phyloP scores from a whole-genome alignment of 163 green algal species.

The Scenedesmus sp. region DNA sequence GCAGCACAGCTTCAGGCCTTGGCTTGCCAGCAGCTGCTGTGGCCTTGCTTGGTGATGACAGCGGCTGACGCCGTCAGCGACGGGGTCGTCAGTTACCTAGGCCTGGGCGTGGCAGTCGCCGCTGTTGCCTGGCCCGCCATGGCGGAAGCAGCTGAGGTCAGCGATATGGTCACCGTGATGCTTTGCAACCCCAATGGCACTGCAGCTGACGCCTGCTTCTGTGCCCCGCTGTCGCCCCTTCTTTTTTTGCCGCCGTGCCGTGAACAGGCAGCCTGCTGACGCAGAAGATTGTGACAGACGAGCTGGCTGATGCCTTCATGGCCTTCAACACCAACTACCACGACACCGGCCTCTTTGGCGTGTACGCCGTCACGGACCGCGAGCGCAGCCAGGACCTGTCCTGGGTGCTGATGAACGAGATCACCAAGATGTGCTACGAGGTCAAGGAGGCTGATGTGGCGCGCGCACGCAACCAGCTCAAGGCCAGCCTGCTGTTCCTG shows the following conservation, averaged over 20 bases:
- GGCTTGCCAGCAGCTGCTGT: no score
- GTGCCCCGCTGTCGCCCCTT: background rate
- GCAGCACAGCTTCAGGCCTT: no score
- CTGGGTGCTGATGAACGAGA: conserved; percentile 87
- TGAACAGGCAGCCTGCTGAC: conserved; percentile 80
- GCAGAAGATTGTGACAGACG: conserved; percentile 89
- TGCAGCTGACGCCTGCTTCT: background rate
- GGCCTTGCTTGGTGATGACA: no score
- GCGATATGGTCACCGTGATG: no score
- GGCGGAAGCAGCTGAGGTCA: no score
- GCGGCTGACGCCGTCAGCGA: no score
- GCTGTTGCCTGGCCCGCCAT: no score
- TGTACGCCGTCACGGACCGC: conserved; percentile 88
- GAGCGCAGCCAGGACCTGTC: conserved; percentile 80
- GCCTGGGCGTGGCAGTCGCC: no score
- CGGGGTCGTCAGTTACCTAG: no score
- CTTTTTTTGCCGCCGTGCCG: background rate
- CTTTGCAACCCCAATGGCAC: no score
- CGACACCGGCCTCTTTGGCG: conserved; percentile 98
- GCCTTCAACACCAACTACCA: conserved; percentile 99
- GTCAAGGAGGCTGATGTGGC: conserved; percentile 88
- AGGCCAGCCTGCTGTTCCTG: conserved; percentile 91
- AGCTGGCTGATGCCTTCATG: conserved; percentile 92
- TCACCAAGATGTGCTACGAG: conserved; percentile 91
- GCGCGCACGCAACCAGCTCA: conserved; percentile 95